A percentile compares a stretch with the other conserved stretches of the same genome.
Evolutionary conservation across 2,329 filamentous ascomycete genomes (phyloP).

Genomic region (Dactylellina parvicollis): DNA sequence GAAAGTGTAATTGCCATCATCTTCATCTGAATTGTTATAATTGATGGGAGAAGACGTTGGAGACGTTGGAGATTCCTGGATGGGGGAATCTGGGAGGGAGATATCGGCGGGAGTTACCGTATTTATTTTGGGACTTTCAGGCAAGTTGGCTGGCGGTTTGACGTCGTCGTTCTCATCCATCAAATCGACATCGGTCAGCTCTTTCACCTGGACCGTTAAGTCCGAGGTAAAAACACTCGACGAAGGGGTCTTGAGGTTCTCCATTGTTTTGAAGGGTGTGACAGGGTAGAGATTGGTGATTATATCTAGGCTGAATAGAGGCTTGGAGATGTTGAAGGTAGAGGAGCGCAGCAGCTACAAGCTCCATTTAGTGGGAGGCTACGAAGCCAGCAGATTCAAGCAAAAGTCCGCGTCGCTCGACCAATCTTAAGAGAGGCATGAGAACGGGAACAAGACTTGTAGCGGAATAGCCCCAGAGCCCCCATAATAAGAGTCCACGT

Average conservation of each 20-base stretch:
- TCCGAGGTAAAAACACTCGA: not conserved
- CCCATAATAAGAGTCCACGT: no score
- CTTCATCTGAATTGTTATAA: not conserved
- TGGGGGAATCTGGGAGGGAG: not conserved
- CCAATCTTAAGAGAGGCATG: no score
- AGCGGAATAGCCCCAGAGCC: no score
- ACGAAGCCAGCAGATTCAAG: no score
- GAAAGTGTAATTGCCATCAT: not conserved
- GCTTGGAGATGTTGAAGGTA: not conserved
- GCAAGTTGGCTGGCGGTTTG: not conserved
- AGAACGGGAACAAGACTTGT: no score
- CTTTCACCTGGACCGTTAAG: not conserved
- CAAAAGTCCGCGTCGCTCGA: no score
- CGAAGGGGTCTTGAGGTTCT: not conserved
- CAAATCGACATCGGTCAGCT: not conserved
- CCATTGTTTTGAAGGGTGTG: not conserved
- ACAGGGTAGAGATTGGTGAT: not conserved
- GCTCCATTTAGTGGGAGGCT: no score
- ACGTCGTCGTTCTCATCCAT: slow-evolving; percentile 2
- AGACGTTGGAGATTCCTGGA: slow-evolving; percentile 15
- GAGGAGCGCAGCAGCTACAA: not conserved
- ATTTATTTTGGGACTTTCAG: not conserved
- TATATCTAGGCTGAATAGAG: no score
- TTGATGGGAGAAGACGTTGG: slow-evolving; percentile 4
- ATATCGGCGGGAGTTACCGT: not conserved